These are phyloP conservation scores for Fusarium denticulatum DNA, from an alignment of 2,329 filamentous ascomycete species.

Conservation along the genomic window DNA sequence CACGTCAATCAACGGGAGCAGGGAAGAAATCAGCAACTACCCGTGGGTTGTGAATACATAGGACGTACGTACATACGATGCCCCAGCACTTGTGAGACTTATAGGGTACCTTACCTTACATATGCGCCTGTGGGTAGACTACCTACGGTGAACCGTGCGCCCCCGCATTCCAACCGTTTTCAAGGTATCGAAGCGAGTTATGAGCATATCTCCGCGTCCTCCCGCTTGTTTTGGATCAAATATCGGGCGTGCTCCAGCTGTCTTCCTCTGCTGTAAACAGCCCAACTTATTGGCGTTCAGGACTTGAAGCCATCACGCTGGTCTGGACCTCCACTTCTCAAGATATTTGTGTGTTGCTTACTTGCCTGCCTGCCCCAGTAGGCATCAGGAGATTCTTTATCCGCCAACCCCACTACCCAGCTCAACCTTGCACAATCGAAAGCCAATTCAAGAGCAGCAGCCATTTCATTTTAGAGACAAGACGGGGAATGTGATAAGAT, in stretches of 20 bases:
- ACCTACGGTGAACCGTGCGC: slow-evolving; percentile 28
- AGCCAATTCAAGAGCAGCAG: background rate
- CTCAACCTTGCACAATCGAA: background rate
- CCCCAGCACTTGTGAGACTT: background rate
- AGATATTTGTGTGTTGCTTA: background rate
- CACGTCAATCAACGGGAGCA: background rate
- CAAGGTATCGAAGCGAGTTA: background rate
- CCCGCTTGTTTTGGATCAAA: background rate
- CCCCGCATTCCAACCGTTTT: slow-evolving; percentile 37
- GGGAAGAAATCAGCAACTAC: slow-evolving; percentile 2
- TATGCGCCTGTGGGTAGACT: background rate
- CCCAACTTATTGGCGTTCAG: too few species aligned
- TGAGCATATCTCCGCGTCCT: background rate
- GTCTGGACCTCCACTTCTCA: background rate
- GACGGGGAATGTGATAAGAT: background rate
- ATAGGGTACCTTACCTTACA: background rate
- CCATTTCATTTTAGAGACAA: background rate
- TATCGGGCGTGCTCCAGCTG: background rate
- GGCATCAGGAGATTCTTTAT: background rate
- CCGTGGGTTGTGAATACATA: background rate
- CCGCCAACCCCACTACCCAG: slow-evolving; percentile 1
- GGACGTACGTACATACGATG: background rate
- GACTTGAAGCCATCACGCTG: too few species aligned
- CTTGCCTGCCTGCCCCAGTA: background rate
- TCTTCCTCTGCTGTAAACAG: background rate